Evolutionary conservation across 2,329 filamentous ascomycete genomes (phyloP), one percentile per base, ranked within the genome.

Genomic region (Mariannaea elegans): DNA sequence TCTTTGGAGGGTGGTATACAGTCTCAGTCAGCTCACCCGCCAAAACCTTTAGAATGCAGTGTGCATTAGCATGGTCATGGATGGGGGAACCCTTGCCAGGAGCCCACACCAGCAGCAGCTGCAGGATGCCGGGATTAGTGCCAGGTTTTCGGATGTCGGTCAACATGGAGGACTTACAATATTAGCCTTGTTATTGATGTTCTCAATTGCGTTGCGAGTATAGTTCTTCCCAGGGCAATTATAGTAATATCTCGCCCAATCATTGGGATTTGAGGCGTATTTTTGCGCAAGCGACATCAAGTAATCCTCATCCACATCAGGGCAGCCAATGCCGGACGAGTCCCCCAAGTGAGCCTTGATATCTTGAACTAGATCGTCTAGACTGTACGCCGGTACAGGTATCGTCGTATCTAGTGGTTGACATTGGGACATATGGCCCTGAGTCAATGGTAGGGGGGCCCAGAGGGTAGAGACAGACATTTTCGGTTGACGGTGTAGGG

Each of bases 41-140:
- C 14, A 56, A 18, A 10, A 56, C 53, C 7, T 56, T 56, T n/a
- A 56, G 34, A 14, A 56, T 56, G 45, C 53, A 56, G 36, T 56
- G 53, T 5, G 53, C 53, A 14, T 56, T 49, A 23, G 53, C 53
- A n/a, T 56, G 53, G 45, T 56, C 53, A 16, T 56, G 53, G 53
- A 56, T 56, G 36, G 53, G 53, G 7, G 53, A 56, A n/a, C 53
- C 53, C 19, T 56, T 56, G 53, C 53, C 53, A 13, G 53, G 53
- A 14, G 38, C 47, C 53, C 53, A 56, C 13, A 56, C 53, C 2
- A 56, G 53, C 5, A 56, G 53, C 8, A 56, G 36, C 53, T 56
- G 7, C 31, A 23, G 27, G 27, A 12, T 9, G 36, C 18, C 7
- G 8, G 6, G 8, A 27, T 42, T 19, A 44, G 36, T 3, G 7